Conservation (phyloP, 1,284 basidiomycete genomes). For the Phellopilus nigrolimitatus region DNA sequence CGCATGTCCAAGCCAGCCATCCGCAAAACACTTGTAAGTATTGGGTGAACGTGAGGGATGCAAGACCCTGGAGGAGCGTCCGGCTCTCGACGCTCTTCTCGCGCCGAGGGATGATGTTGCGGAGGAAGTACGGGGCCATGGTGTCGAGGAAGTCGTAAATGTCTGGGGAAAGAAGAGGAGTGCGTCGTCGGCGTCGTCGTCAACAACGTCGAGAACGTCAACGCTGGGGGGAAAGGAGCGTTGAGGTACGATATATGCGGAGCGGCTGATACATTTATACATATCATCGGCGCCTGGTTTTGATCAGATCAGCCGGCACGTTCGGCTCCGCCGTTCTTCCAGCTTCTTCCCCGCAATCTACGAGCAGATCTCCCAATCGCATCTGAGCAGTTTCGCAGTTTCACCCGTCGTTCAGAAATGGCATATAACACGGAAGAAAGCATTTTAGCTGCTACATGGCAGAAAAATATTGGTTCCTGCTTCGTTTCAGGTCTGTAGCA, state of each 20-base stretch:
- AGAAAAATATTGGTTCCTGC: too few relatives aligned
- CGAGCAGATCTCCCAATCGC: too few relatives aligned
- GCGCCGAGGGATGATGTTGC: conserved; percentile 46
- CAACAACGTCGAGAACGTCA: neutral
- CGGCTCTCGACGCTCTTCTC: conserved; percentile 33
- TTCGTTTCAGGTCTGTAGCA: too few relatives aligned
- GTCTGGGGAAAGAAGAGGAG: too few relatives aligned
- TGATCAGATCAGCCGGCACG: neutral
- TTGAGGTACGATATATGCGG: neutral
- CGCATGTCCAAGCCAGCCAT: conserved; percentile 80
- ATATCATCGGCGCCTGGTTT: neutral
- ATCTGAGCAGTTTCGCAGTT: too few relatives aligned
- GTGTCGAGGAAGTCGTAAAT: too few relatives aligned
- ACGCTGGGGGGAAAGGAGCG: neutral
- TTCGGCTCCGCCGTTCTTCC: too few relatives aligned
- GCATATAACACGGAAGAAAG: too few relatives aligned
- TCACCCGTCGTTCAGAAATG: too few relatives aligned
- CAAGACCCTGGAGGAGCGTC: conserved; percentile 35
- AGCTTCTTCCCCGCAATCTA: too few relatives aligned
- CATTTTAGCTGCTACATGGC: too few relatives aligned
- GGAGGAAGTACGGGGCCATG: conserved; percentile 45
- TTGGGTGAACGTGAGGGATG: conserved; percentile 40
- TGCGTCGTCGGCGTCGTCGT: neutral
- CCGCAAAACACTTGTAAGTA: conserved; percentile 58
- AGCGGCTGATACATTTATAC: neutral